Conservation (phyloP, 495 filamentous ascomycete species). For the Aspergillus nanangensis region DNA sequence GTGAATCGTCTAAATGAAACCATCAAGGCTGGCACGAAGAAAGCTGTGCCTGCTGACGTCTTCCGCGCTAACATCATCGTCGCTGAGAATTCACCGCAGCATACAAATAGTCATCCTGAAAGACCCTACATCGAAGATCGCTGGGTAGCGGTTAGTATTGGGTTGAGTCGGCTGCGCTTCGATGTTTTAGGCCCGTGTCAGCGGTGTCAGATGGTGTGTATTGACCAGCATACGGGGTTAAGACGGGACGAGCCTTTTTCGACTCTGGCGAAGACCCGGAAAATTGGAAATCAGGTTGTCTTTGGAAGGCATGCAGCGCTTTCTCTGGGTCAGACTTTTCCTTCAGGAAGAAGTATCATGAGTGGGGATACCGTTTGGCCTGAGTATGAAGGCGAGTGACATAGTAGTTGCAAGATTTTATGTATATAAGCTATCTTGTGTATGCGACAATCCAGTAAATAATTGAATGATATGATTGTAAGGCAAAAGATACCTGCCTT, state of each 20-base stretch:
- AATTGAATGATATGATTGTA: neutral
- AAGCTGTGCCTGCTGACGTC: constrained; percentile 62
- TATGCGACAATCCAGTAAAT: too few species aligned
- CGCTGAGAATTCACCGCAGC: constrained; percentile 41
- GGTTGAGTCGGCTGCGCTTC: constrained; percentile 40
- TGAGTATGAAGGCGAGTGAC: constrained; percentile 16
- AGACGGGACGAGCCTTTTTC: constrained; percentile 82
- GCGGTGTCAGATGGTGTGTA: constrained; percentile 92
- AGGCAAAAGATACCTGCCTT: too few species aligned
- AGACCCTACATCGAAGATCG: constrained; percentile 53
- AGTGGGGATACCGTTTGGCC: constrained; percentile 40
- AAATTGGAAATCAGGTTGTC: constrained; percentile 73
- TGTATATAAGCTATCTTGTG: too few species aligned
- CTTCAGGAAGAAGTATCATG: constrained; percentile 29
- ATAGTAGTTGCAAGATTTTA: too few species aligned
- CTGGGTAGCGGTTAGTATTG: constrained; percentile 39
- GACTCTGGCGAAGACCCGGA: constrained; percentile 79
- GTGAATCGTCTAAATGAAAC: constrained; percentile 69
- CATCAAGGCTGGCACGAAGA: constrained; percentile 43
- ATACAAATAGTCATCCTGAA: constrained; percentile 33
- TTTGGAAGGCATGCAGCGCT: constrained; percentile 75
- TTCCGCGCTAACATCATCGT: constrained; percentile 86
- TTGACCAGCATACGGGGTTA: constrained; percentile 77
- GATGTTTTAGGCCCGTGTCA: constrained; percentile 78
- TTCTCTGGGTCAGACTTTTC: constrained; percentile 12